Evolutionary conservation across 1,284 basidiomycete genomes (phyloP).

Genomic region (Naganishia sp.): DNA sequence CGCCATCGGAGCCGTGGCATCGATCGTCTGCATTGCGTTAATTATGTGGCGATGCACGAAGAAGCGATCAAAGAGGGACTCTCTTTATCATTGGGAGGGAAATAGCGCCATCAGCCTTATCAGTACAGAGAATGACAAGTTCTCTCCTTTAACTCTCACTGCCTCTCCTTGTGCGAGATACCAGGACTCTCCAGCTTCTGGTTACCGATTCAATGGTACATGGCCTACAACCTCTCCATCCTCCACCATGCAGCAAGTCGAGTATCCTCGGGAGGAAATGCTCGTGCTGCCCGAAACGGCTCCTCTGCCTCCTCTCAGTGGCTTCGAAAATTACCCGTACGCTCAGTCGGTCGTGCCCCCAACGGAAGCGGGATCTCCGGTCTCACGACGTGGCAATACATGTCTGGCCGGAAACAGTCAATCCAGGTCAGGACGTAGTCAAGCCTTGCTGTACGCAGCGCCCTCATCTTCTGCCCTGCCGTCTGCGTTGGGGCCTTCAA

Average conservation of each 20-base stretch:
- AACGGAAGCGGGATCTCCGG: constrained; percentile 2
- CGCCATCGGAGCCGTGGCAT: background rate
- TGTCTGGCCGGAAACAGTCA: too few species aligned
- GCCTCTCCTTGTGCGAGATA: background rate
- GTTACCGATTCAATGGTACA: background rate
- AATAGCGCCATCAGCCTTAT: constrained; percentile 8
- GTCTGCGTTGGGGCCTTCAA: background rate
- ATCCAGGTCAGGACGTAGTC: too few species aligned
- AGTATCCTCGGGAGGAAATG: constrained; percentile 3
- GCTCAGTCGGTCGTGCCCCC: constrained; percentile 6
- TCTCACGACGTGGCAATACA: background rate
- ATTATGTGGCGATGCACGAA: constrained; percentile 6
- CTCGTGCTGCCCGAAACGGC: background rate
- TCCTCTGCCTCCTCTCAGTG: background rate
- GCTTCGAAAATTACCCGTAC: constrained; percentile 6
- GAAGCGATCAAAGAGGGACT: background rate
- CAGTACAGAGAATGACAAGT: constrained; percentile 10
- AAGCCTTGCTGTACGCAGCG: background rate
- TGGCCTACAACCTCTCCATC: background rate
- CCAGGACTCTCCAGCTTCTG: background rate
- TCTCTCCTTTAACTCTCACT: background rate
- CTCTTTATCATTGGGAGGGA: constrained; percentile 13
- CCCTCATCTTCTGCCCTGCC: background rate
- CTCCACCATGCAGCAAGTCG: constrained; percentile 2
- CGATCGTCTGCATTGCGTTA: background rate